Evolutionary conservation across 495 filamentous ascomycete genomes (phyloP).

Genomic region (Podospora anserina): DNA sequence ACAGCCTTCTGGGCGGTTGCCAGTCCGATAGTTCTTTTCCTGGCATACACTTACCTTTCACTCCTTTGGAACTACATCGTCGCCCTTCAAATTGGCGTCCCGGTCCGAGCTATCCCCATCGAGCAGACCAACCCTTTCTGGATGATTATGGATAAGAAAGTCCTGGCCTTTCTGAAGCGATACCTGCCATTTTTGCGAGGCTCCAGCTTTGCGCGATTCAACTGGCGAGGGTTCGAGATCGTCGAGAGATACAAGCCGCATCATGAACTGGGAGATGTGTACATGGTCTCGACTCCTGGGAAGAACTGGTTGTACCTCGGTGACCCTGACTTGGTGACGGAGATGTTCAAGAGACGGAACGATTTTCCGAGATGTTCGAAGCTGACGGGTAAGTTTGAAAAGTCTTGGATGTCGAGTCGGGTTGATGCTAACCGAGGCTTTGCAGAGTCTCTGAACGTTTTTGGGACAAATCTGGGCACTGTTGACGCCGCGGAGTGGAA

Average conservation of each 20-base stretch:
- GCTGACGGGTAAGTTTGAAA: not conserved
- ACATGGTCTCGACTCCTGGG: constrained; percentile 43
- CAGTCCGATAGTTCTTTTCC: not conserved
- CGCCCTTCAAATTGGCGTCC: constrained; percentile 34
- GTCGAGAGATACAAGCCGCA: constrained; percentile 39
- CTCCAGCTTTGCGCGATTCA: constrained; percentile 34
- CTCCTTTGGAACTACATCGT: constrained; percentile 24
- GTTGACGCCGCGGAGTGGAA: constrained; percentile 47
- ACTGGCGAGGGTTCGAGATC: constrained; percentile 37
- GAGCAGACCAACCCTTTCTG: constrained; percentile 32
- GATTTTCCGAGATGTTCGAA: constrained; percentile 43
- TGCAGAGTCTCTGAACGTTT: constrained; percentile 48
- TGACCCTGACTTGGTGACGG: constrained; percentile 39
- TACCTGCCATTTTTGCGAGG: constrained; percentile 27
- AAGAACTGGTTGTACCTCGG: constrained; percentile 41
- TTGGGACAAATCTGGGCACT: constrained; percentile 46
- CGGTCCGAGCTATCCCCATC: constrained; percentile 39
- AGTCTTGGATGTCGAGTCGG: not conserved
- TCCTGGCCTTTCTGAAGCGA: constrained; percentile 19
- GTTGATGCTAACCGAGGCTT: constrained; percentile 31
- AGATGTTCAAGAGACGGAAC: constrained; percentile 36
- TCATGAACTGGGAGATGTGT: constrained; percentile 41
- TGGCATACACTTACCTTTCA: not conserved
- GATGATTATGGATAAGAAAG: constrained; percentile 28
- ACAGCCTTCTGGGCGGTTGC: not conserved